Base-by-base conservation (phyloP, 2,329 filamentous ascomycete genomes). In the Rutstroemia sp. region DNA sequence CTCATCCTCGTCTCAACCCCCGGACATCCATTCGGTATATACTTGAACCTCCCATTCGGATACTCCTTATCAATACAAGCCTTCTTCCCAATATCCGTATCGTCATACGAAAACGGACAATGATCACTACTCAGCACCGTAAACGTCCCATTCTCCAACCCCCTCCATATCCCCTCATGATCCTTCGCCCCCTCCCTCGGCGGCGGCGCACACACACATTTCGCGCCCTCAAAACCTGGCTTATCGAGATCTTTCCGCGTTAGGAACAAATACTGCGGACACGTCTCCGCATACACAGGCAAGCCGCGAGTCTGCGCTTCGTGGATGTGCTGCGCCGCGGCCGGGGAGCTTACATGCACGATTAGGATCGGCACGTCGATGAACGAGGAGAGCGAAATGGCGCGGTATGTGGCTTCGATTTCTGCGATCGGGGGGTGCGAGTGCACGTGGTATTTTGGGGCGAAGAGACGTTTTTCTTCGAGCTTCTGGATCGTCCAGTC, bases 1-100 rank as follows among this genome's bases (percentile, higher is more conserved):
- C 79, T 69, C 19, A 83, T 67, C 2, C 79, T 69, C 1, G 81
- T 83, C 68, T 84, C 81, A 25, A 84, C 72, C 0, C 80, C 81
- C 0, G 80, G 79, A 47, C 77, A 71, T 5, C 80, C 81, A 61
- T 83, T 83, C 6, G 81, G 80, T 42, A 83, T 80, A 56, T 80
- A 76, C 47, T 75, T 75, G 68, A 84, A 84, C 47, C 73, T 72
- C 2, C 66, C 66, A 54, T 62, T 63, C 0, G 77, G 77, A 56
- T 71, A 73, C 34, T 76, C 74, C 0, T 68, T 65, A 44, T 64
- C 74, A 59, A 80, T 71, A 56, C 72, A 74, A 0, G 72, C 73
- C 66, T 77, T 79, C 72, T 80, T 82, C 42, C 73, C 74, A n/a
- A 55, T 62, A 23, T 62, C 50, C 44, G 67, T 71, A 62, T 80